Conservation (phyloP, 73 alveolate genomes). For the Blepharisma japonicum region DNA sequence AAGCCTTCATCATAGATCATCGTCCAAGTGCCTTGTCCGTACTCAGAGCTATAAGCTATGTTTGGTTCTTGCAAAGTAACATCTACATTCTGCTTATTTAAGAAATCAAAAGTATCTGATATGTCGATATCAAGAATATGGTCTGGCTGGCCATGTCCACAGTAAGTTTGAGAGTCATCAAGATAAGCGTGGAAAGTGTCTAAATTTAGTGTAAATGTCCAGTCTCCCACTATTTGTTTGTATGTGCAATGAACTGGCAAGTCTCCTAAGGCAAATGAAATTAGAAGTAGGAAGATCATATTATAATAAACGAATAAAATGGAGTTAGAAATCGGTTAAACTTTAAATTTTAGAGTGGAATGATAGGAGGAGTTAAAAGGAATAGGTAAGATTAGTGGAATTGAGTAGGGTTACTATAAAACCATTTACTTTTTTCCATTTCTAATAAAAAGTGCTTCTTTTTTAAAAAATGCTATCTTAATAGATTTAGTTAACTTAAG, state of each 20-base stretch:
- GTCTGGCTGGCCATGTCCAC: constrained; percentile 51
- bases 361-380: too few species aligned
- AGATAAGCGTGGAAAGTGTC: constrained; percentile 27
- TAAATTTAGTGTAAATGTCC: constrained; percentile 40
- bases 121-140: constrained; percentile 27
- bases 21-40: constrained; percentile 67
- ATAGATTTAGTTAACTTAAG: too few species aligned
- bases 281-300: constrained; percentile 15
- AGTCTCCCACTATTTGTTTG: constrained; percentile 30
- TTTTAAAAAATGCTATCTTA: too few species aligned
- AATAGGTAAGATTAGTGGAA: too few species aligned
- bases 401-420: too few species aligned
- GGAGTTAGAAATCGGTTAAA: too few species aligned
- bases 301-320: too few species aligned
- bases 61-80: constrained; percentile 24
- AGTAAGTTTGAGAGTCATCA: constrained; percentile 1
- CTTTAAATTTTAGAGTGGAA: too few species aligned
- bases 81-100: constrained; percentile 12
- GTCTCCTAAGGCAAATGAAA: constrained; percentile 35
- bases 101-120: constrained; percentile 34
- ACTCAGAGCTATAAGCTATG: constrained; percentile 36
- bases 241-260: constrained; percentile 53
- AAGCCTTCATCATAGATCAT: constrained; percentile 69
- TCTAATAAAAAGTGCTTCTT: too few species aligned
- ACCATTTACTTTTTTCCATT: too few species aligned